Base-by-base conservation (phyloP, 768 basidiomycete species). In the Termitomyces sp. region DNA sequence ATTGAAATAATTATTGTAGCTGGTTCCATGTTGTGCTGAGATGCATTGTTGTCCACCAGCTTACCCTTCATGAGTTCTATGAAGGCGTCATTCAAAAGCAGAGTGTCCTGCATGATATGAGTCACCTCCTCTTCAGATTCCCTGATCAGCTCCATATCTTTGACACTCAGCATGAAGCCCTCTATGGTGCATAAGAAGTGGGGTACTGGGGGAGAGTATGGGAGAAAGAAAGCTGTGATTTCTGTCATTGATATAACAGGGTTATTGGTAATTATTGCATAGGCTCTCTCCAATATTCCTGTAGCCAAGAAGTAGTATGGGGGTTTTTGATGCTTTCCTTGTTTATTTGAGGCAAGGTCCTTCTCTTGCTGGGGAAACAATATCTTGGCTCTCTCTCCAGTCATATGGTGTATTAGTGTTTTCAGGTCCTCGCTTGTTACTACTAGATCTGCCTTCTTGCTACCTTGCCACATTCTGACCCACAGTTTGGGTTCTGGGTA, bases 271-370 rank as follows among this genome's bases (percentile, higher is more conserved):
- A 37, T 22, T 4, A 46, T 46, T 12, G 2, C 2, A 2, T 0
- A 6, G 1, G 45, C 24, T 0, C 12, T 2, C 0, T 9, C 4
- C 0, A 18, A 34, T 18, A 50, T 50, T 0, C 15, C n/a, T 1
- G 16, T 20, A 8, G 34, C 5, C 0, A 50, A n/a, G 34, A 33
- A 50, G n/a, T 50, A 31, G 27, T 50, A 50, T 8, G 31, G 31
- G 8, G 33, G 49, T 2, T 20, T 50, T 9, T 50, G 34, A 16
- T 12, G 15, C 13, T 37, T 11, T 8, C 33, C 33, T 6, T 34
- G 33, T 9, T 9, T 34, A n/a, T n/a, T n/a, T n/a, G n/a, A n/a
- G n/a, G n/a, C n/a, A n/a, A n/a, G n/a, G n/a, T n/a, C n/a, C n/a
- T n/a, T n/a, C n/a, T n/a, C n/a, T n/a, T n/a, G n/a, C n/a, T n/a